Conservation (phyloP, 1,139 yeast genomes). For the Arxiozyma telluris region DNA sequence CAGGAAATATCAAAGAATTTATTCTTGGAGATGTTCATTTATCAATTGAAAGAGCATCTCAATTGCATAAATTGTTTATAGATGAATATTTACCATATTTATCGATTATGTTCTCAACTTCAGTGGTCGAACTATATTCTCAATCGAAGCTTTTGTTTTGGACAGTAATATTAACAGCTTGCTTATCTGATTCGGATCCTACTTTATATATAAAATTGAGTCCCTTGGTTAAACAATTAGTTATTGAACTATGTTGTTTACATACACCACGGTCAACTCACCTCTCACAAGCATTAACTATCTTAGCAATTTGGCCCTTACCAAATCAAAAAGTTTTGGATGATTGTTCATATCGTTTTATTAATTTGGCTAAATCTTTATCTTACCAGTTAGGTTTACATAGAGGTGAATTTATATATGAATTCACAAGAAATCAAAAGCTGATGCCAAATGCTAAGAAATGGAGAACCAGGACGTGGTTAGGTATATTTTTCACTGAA, state of each 20-base stretch:
- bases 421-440: slow-evolving; percentile 84
- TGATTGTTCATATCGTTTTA: slow-evolving; percentile 82
- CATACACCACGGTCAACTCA: slow-evolving; percentile 90
- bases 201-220: slow-evolving; percentile 68
- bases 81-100: slow-evolving; percentile 61
- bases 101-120: slow-evolving; percentile 65
- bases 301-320: slow-evolving; percentile 82
- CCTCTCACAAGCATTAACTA: slow-evolving; percentile 78
- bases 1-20: slow-evolving; percentile 45
- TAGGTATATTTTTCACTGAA: slow-evolving; percentile 78
- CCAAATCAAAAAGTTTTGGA: slow-evolving; percentile 90
- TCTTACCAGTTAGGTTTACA: slow-evolving; percentile 89
- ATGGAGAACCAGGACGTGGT: slow-evolving; percentile 93
- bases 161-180: slow-evolving; percentile 83
- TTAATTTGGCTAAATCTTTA: slow-evolving; percentile 76
- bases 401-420: slow-evolving; percentile 84
- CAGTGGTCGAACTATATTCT: slow-evolving; percentile 69
- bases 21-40: slow-evolving; percentile 66
- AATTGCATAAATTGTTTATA: slow-evolving; percentile 61
- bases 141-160: slow-evolving; percentile 82
- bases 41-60: slow-evolving; percentile 57
- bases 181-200: slow-evolving; percentile 82
- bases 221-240: slow-evolving; percentile 72
- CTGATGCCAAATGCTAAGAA: slow-evolving; percentile 83
- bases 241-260: slow-evolving; percentile 90